phyloP scores from a whole-genome alignment of 73 alveolate genomes.

The Paramecium octaurelia region DNA sequence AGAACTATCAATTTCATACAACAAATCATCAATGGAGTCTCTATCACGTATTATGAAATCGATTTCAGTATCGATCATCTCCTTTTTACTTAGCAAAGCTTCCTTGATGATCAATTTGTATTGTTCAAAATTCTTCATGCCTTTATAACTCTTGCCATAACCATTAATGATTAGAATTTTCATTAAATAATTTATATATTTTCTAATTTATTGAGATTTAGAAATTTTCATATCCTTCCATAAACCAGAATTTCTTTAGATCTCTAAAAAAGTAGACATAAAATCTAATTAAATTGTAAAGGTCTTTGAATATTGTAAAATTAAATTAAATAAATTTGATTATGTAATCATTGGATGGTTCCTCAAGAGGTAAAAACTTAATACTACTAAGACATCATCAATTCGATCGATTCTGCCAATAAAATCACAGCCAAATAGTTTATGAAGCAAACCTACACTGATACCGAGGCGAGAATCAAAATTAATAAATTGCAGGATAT shows the following conservation, averaged over 20 bases:
- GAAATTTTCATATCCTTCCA: not conserved
- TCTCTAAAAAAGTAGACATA: not conserved
- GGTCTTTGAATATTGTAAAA: not conserved
- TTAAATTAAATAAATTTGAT: not conserved
- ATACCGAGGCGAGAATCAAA: not conserved
- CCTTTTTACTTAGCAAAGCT: slow-evolving; percentile 25
- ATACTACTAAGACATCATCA: not conserved
- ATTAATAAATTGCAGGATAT: not conserved
- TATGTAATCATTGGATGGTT: not conserved
- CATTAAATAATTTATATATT: not conserved
- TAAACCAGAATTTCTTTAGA: not conserved
- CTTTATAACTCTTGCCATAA: not conserved
- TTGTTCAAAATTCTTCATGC: not conserved
- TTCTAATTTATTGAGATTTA: not conserved
- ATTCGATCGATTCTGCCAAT: not conserved
- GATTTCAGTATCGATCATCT: slow-evolving; percentile 59
- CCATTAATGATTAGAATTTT: slow-evolving; percentile 33
- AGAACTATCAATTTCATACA: slow-evolving; percentile 70
- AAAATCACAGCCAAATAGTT: not conserved
- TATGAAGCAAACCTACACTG: not conserved
- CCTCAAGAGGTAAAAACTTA: not conserved
- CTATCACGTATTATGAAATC: slow-evolving; percentile 52
- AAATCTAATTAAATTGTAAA: not conserved
- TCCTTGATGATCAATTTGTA: not conserved
- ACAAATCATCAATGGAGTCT: slow-evolving; percentile 65